These are phyloP conservation scores for Sophora flavescens DNA, from an alignment of 306 rosid genomes.

Conservation along the genomic window DNA sequence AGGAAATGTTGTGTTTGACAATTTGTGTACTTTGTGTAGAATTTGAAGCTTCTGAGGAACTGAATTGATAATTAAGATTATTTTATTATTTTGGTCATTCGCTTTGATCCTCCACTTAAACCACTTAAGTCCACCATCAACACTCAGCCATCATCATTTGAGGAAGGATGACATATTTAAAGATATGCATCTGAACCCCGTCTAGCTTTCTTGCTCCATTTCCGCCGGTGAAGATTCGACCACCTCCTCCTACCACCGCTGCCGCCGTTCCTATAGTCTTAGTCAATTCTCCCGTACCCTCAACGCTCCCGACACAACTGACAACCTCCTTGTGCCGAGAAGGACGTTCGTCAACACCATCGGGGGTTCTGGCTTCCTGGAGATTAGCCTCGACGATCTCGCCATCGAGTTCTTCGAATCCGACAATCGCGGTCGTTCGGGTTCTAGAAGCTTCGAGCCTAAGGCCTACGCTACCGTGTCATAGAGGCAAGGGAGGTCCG, in stretches of 20 bases:
- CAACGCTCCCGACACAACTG: conserved; percentile 39
- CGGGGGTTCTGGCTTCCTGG: conserved; percentile 90
- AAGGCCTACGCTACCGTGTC: conserved; percentile 49
- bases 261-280: conserved; percentile 93
- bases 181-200: too few relatives aligned
- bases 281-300: conserved; percentile 71
- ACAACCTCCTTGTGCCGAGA: conserved; percentile 47
- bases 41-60: too few relatives aligned
- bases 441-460: conserved; percentile 51
- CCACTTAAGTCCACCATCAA: too few relatives aligned
- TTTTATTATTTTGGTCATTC: too few relatives aligned
- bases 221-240: conserved; percentile 58
- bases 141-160: too few relatives aligned
- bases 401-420: conserved; percentile 89
- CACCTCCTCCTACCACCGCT: conserved; percentile 60
- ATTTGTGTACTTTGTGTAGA: too few relatives aligned
- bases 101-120: too few relatives aligned
- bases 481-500: conserved; percentile 93
- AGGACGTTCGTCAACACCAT: conserved; percentile 85
- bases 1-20: too few relatives aligned
- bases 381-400: conserved; percentile 94
- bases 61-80: too few relatives aligned
- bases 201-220: too few relatives aligned
- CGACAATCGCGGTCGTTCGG: conserved; percentile 65
- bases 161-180: too few relatives aligned